Base-by-base conservation (phyloP, 495 filamentous ascomycete genomes). In the Talaromyces trachyspermus region DNA sequence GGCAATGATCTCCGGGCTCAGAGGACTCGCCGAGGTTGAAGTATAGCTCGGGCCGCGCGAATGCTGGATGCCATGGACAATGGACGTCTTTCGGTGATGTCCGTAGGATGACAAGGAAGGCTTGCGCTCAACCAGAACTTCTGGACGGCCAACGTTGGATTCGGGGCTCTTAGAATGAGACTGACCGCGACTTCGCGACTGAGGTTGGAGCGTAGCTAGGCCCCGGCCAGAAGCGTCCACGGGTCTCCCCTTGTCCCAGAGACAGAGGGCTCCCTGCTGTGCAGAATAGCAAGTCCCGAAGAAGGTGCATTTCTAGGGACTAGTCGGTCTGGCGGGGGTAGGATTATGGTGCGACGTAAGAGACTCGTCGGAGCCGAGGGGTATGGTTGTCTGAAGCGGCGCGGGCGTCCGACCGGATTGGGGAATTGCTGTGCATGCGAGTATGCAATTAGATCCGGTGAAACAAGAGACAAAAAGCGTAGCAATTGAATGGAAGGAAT, bases 61-160 rank as follows among this genome's bases (percentile, higher is more conserved):
- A 67, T 98, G 92, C 60, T 90, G 88, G 51, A 89, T 80, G 49
- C 89, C 89, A 79, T 95, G 88, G 37, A 95, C 88, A 52, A 95
- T 95, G 22, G 91, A 95, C 1, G 89, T 88, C 63, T 98, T 87
- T 17, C 92, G 79, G 61, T 95, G 87, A 61, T 97, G 91, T 37
- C 84, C 85, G 66, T 96, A 94, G 10, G 83, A 63, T 30, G 59
- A 74, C 41, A 74, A 72, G 5, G 83, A 86, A 25, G 81, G 72
- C 46, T 76, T 75, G 45, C 88, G 77, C 62, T 92, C 89, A 53
- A 88, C 69, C 49, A 66, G 65, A 30, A 54, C 70, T 59, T 77
- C 75, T 29, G 69, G 64, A 12, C 71, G 67, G 27, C 49, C 60
- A 41, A 59, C 48, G 25, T 57, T 54, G 10, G 68, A 59, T 38